These are phyloP conservation scores for Diaporthe vaccinii DNA, from an alignment of 2,329 filamentous ascomycete species.

Conservation along the genomic window DNA sequence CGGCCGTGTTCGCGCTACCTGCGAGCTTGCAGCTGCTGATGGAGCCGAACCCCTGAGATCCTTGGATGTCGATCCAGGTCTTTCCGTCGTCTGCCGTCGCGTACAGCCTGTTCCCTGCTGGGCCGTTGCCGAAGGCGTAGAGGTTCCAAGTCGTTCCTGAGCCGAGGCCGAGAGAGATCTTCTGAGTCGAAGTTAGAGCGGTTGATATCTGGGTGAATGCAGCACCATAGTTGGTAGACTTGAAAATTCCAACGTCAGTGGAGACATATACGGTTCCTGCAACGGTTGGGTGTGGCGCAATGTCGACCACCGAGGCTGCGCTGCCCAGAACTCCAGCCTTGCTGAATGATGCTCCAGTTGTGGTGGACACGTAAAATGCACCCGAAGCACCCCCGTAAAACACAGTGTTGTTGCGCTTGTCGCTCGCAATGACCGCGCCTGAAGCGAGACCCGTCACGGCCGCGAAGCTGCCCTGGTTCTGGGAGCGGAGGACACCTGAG, in stretches of 20 bases:
- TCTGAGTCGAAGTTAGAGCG: slow-evolving; percentile 54
- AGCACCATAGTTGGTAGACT: slow-evolving; percentile 64
- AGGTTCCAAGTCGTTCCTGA: slow-evolving; percentile 58
- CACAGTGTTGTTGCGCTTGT: slow-evolving; percentile 64
- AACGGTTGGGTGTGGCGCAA: slow-evolving; percentile 68
- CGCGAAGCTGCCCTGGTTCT: slow-evolving; percentile 57
- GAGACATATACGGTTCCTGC: slow-evolving; percentile 73
- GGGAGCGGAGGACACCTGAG: slow-evolving; percentile 58
- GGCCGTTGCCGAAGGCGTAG: slow-evolving; percentile 61
- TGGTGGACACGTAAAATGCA: slow-evolving; percentile 65
- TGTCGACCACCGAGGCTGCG: slow-evolving; percentile 64
- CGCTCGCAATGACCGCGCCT: slow-evolving; percentile 64
- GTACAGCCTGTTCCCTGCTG: slow-evolving; percentile 59
- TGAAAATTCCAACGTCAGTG: slow-evolving; percentile 67
- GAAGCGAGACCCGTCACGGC: slow-evolving; percentile 60
- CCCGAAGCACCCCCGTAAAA: slow-evolving; percentile 65
- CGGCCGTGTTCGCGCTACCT: slow-evolving; percentile 60
- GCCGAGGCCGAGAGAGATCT: slow-evolving; percentile 60
- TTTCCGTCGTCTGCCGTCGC: slow-evolving; percentile 58
- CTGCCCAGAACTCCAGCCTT: slow-evolving; percentile 53
- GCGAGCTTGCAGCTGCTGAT: slow-evolving; percentile 56
- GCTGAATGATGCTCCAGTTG: slow-evolving; percentile 62
- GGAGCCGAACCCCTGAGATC: slow-evolving; percentile 59
- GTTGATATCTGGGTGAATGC: slow-evolving; percentile 58
- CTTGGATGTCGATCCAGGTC: slow-evolving; percentile 63